Evolutionary conservation across 768 basidiomycete species (phyloP), one percentile per base, ranked within the genome.

Genomic region (Macrocybe gigantea): DNA sequence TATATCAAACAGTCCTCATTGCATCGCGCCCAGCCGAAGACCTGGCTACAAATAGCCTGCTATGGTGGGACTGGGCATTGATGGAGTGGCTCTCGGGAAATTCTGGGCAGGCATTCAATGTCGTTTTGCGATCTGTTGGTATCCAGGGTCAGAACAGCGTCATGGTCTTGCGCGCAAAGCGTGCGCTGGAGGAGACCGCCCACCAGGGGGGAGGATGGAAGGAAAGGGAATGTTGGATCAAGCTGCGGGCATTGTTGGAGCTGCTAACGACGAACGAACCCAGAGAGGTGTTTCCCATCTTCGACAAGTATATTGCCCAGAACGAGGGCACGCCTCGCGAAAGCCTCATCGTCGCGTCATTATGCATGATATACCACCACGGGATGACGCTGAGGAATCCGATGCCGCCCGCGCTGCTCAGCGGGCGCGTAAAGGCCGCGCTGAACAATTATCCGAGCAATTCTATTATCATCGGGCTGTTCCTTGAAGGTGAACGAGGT

Each of bases 11-110:
- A 1, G 71, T 86, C 6, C 74, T 88, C 13, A 65, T 73, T 37
- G 66, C 76, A 5, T 68, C 79, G 1, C 65, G 70, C 2, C 64
- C 67, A 22, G 44, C 63, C 11, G 57, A 63, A 5, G 63, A 60
- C 8, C 63, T 66, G 32, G 58, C 59, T 5, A 74, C 69, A 32
- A 57, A 65, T 11, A 68, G 74, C 14, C 62, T 61, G 48, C 59
- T 92, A 51, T 92, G 85, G 85, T 89, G 82, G 81, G 79, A 83
- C 55, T 92, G 88, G 86, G 85, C 83, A 1, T 83, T 92, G 56
- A 76, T 88, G 75, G 88, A 90, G 62, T 93, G 89, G 89, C 60
- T 88, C 8, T 61, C 68, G 10, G 75, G 79, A 1, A 55, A 73
- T 32, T 58, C 67, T 13, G 73, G 78, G 32, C 69, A 73, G 33